Evolutionary conservation across 31 red algal genomes (phyloP).

Genomic region (Endocladia muricata): DNA sequence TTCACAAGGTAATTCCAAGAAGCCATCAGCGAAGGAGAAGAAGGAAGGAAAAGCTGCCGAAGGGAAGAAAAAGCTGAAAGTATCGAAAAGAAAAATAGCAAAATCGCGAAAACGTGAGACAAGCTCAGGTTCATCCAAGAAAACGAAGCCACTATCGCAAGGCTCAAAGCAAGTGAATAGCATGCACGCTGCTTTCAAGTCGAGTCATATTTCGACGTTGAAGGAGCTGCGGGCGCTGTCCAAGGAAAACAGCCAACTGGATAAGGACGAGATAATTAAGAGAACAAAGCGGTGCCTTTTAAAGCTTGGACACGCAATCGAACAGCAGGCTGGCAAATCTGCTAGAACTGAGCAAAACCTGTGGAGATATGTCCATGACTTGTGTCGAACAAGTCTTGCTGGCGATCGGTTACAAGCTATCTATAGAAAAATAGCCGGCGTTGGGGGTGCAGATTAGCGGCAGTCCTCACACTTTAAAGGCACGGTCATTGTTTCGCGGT

Average conservation of each 20-base stretch:
- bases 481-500: too few relatives aligned
- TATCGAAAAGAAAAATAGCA: conserved; percentile 2
- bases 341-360: conserved; percentile 20
- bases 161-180: conserved; percentile 6
- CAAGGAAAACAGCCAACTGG: conserved; percentile 46
- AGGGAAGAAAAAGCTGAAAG: background rate
- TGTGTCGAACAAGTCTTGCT: conserved; percentile 51
- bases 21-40: background rate
- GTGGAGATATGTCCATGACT: conserved; percentile 64
- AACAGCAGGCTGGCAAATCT: conserved; percentile 16
- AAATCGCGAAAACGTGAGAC: background rate
- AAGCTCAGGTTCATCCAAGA: background rate
- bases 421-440: conserved; percentile 56
- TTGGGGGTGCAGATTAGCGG: conserved; percentile 17
- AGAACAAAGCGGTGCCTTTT: conserved; percentile 73
- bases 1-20: conserved; percentile 1
- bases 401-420: conserved; percentile 64
- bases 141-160: background rate
- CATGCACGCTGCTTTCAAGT: conserved; percentile 35
- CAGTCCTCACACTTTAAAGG: too few relatives aligned
- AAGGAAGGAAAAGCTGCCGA: conserved; percentile 4
- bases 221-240: conserved; percentile 59
- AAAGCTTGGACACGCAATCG: conserved; percentile 54
- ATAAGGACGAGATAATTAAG: conserved; percentile 50
- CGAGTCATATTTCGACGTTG: conserved; percentile 33